phyloP scores from a whole-genome alignment of 768 basidiomycete genomes.

The Leccinum subgranulosum region DNA sequence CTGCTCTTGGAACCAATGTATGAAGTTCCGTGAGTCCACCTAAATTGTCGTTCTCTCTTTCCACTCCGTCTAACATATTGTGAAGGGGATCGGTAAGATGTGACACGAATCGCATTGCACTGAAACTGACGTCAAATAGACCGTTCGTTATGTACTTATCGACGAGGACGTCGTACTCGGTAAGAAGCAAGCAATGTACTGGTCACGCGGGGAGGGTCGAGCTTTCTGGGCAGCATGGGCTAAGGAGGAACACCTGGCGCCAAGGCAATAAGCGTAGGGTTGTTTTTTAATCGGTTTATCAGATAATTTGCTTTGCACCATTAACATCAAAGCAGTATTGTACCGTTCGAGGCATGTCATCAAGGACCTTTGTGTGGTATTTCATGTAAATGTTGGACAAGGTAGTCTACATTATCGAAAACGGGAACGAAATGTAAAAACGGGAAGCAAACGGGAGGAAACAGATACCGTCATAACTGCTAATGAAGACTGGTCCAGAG shows the following conservation, averaged over 20 bases:
- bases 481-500: conserved; percentile 3
- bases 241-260: conserved; percentile 48
- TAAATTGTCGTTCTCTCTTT: conserved; percentile 3
- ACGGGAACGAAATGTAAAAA: conserved; percentile 9
- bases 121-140: conserved; percentile 38
- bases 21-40: conserved; percentile 72
- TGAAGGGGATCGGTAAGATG: conserved; percentile 62
- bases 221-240: conserved; percentile 80
- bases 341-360: not conserved
- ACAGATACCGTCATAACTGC: conserved; percentile 7
- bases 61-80: not conserved
- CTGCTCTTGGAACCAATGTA: conserved; percentile 90
- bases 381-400: conserved; percentile 26
- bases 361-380: conserved; percentile 23
- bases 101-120: not conserved
- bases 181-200: conserved; percentile 65
- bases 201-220: conserved; percentile 62
- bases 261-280: conserved; percentile 13
- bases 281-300: not conserved
- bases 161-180: conserved; percentile 68
- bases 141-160: conserved; percentile 80
- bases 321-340: not conserved
- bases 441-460: conserved; percentile 4
- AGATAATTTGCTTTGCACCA: not conserved
- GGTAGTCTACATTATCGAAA: conserved; percentile 30